Percentiles rank a stretch among this genome's conserved stretches.
These are phyloP conservation scores for Penicillium robsamsonii DNA, from an alignment of 495 filamentous ascomycete species.

Conservation along the genomic window DNA sequence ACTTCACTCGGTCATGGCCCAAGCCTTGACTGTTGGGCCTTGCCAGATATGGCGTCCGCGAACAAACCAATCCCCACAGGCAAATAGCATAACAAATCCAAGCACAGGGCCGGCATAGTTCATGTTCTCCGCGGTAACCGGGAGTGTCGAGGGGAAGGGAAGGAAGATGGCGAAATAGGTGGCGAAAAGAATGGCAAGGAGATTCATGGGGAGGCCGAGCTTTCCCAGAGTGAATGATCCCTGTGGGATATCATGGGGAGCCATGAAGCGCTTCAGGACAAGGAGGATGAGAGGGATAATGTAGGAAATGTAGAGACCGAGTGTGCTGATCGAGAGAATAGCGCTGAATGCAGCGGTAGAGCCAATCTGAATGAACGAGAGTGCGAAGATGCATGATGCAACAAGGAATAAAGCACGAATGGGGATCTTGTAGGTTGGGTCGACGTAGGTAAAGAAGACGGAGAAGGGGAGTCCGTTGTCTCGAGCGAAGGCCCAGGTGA, in stretches of 20 bases:
- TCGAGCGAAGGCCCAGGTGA: slow-evolving; percentile 59
- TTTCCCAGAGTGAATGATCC: slow-evolving; percentile 33
- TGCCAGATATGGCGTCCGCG: slow-evolving; percentile 37
- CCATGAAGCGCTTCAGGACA: slow-evolving; percentile 29
- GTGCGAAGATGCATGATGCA: slow-evolving; percentile 31
- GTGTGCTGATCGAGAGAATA: slow-evolving; percentile 47
- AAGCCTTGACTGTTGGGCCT: slow-evolving; percentile 31
- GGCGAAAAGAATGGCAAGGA: slow-evolving; percentile 39
- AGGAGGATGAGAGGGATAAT: slow-evolving; percentile 46
- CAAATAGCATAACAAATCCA: slow-evolving; percentile 39
- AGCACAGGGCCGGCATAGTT: slow-evolving; percentile 47
- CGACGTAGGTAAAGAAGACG: slow-evolving; percentile 44
- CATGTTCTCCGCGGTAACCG: slow-evolving; percentile 44
- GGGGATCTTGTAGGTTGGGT: slow-evolving; percentile 45
- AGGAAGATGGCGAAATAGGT: slow-evolving; percentile 44
- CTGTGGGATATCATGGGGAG: slow-evolving; percentile 24
- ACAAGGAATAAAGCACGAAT: slow-evolving; percentile 46
- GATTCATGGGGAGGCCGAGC: slow-evolving; percentile 42
- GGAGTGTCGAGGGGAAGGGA: slow-evolving; percentile 43
- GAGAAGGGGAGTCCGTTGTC: slow-evolving; percentile 60
- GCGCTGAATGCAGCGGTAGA: slow-evolving; percentile 48
- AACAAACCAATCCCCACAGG: slow-evolving; percentile 39
- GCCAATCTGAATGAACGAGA: slow-evolving; percentile 54
- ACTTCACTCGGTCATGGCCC: slow-evolving; percentile 8
- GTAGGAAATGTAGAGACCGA: slow-evolving; percentile 52